Percentiles rank a stretch among this genome's conserved stretches.
These are phyloP conservation scores for Flueggea neowawraea DNA, from an alignment of 441 rosid genomes.

Conservation along the genomic window DNA sequence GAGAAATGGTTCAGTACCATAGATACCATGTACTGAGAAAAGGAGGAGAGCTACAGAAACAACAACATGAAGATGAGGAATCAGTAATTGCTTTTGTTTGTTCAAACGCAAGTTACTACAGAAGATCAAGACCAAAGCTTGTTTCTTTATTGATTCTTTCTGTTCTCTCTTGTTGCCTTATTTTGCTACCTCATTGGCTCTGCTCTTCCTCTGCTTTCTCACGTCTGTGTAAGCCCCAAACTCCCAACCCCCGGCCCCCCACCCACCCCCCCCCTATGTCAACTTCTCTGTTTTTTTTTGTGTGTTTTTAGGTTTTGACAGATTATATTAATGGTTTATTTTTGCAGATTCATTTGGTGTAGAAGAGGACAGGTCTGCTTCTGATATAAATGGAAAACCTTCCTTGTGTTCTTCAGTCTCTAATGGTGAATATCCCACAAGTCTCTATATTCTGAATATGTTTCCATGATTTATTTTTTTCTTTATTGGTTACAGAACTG, in stretches of 20 bases:
- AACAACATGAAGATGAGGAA: constrained; percentile 29
- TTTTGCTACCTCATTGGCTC: constrained; percentile 50
- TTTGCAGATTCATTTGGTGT: constrained; percentile 56
- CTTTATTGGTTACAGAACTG: too few species aligned
- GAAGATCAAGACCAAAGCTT: constrained; percentile 58
- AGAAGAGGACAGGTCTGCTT: constrained; percentile 28
- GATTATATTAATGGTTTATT: constrained; percentile 5
- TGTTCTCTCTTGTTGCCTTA: constrained; percentile 54
- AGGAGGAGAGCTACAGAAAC: constrained; percentile 17
- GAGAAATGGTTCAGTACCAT: constrained; percentile 10
- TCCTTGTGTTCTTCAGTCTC: constrained; percentile 50
- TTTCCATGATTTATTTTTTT: constrained; percentile 4
- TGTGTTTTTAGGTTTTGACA: neutral
- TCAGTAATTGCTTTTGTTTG: constrained; percentile 26
- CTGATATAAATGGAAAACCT: constrained; percentile 25
- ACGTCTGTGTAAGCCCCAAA: too few species aligned
- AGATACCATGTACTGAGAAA: constrained; percentile 27
- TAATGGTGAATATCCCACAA: constrained; percentile 41
- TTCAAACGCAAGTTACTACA: constrained; percentile 23
- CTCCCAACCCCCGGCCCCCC: too few species aligned
- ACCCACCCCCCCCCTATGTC: too few species aligned
- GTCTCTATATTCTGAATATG: neutral
- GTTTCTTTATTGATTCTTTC: constrained; percentile 53
- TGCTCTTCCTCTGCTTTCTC: constrained; percentile 30
- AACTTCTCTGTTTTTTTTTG: constrained; percentile 24